Evolutionary conservation across 1,284 basidiomycete species (phyloP), one percentile per base, ranked within the genome.

Genomic region (Neonothopanus nambi): DNA sequence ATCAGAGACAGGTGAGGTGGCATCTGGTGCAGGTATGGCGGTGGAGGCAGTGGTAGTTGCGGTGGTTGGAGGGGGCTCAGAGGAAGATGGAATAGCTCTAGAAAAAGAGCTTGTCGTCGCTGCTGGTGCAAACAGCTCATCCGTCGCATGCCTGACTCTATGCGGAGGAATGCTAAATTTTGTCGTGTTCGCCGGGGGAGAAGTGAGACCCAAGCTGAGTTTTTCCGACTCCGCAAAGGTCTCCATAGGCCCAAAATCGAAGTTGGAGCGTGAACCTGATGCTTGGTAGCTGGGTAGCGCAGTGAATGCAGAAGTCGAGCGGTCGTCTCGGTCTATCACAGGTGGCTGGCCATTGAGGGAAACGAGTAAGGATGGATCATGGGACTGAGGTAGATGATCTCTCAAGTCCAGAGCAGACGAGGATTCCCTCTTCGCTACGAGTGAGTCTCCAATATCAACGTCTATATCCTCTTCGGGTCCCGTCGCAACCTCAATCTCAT

Each of bases 191-290:
- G 7, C 33, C n/a, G 40, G 41, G 13, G 81, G 73, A 12, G 78
- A 72, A 7, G 67, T 67, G 24, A 86, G 69, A 21, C 82, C 82
- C 1, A 85, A 73, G 51, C 68, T 70, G 54, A 76, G 65, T 62
- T 90, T 88, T 70, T 97, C 94, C 21, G 79, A 78, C 0, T 71
- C 70, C 0, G 90, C 91, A 68, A 89, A 97, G 13, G 83, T 80
- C 64, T 97, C 95, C 80, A 97, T 87, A 0, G 73, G 76, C 0
- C 68, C 64, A 66, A 95, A 97, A 67, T 95, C 85, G 66, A 93
- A 96, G 13, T 76, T 72, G 20, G 78, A 73, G 20, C 68, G 75
- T 21, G 71, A 75, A 17, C 67, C 67, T 59, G 79, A 80, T 2
- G 73, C 38, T 36, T 56, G 54, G 30, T 59, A 59, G 26, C 51